Percentiles rank a stretch among this genome's conserved stretches.
Evolutionary conservation across 306 rosid genomes (phyloP).

Genomic region (Pachyrhizus erosus): DNA sequence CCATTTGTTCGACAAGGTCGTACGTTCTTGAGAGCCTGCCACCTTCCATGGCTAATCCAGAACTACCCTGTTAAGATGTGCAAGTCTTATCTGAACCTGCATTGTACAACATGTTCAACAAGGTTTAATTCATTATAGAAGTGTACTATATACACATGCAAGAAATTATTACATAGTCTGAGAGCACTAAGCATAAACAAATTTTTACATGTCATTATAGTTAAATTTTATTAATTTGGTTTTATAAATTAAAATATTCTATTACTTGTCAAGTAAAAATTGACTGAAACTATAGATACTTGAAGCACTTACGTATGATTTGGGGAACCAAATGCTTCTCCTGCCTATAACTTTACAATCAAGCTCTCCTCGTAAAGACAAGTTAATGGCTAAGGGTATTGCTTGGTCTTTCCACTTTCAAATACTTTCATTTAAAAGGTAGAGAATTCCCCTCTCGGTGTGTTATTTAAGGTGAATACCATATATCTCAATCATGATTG

Average conservation of each 20-base stretch:
- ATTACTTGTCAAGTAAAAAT: too few relatives aligned
- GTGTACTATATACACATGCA: background rate
- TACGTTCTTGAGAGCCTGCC: conserved; percentile 28
- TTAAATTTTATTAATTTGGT: too few relatives aligned
- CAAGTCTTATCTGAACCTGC: conserved; percentile 14
- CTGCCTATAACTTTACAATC: background rate
- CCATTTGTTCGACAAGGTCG: conserved; percentile 60
- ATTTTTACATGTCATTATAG: too few relatives aligned
- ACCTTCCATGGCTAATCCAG: conserved; percentile 4
- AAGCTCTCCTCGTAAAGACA: background rate
- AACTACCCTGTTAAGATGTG: conserved; percentile 28
- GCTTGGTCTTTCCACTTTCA: background rate
- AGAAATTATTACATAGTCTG: background rate
- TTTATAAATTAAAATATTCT: too few relatives aligned
- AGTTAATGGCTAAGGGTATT: background rate
- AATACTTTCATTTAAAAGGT: too few relatives aligned
- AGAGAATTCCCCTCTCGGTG: too few relatives aligned
- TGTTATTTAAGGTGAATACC: too few relatives aligned
- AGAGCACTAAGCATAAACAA: too few relatives aligned
- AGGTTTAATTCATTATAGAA: background rate
- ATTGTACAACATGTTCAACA: background rate
- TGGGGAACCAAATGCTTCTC: background rate
- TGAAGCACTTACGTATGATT: background rate
- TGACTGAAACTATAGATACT: background rate
- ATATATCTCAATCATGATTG: too few relatives aligned